A percentile compares a stretch with the other conserved stretches of the same genome.
phyloP scores from a whole-genome alignment of 495 filamentous ascomycete genomes.

The Neurospora terricola region DNA sequence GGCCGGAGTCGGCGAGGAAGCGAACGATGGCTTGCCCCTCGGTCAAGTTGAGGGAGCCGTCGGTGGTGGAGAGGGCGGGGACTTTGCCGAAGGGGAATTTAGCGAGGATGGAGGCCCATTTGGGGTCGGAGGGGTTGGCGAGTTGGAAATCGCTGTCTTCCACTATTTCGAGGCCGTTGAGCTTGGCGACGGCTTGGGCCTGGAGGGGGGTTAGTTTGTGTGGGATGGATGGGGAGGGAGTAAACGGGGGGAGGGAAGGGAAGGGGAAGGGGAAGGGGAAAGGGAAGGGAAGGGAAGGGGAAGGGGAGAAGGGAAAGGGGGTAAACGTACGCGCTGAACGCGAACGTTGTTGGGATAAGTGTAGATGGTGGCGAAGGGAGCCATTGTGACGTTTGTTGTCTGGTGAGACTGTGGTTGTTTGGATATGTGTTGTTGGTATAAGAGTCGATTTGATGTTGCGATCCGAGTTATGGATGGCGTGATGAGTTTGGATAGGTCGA shows the following conservation, averaged over 20 bases:
- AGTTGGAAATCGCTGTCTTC: constrained; percentile 30
- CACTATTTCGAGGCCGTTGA: constrained; percentile 41
- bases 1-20: constrained; percentile 45
- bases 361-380: constrained; percentile 45
- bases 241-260: no score
- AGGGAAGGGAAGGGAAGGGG: background rate
- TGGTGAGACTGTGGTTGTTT: background rate
- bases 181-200: constrained; percentile 40
- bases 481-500: background rate
- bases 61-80: constrained; percentile 44
- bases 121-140: constrained; percentile 26
- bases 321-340: constrained; percentile 34
- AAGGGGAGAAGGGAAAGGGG: background rate
- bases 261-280: background rate
- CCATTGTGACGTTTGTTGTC: constrained; percentile 24
- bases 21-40: constrained; percentile 47
- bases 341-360: constrained; percentile 37
- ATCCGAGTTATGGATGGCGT: background rate
- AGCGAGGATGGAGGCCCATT: constrained; percentile 37
- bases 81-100: constrained; percentile 56
- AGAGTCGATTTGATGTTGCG: background rate
- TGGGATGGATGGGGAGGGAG: no score
- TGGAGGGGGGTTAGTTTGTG: constrained; percentile 10
- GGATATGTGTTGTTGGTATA: background rate
- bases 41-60: constrained; percentile 37